Conservation (phyloP, 345 rosid genomes). For the Hevea brasiliensis region DNA sequence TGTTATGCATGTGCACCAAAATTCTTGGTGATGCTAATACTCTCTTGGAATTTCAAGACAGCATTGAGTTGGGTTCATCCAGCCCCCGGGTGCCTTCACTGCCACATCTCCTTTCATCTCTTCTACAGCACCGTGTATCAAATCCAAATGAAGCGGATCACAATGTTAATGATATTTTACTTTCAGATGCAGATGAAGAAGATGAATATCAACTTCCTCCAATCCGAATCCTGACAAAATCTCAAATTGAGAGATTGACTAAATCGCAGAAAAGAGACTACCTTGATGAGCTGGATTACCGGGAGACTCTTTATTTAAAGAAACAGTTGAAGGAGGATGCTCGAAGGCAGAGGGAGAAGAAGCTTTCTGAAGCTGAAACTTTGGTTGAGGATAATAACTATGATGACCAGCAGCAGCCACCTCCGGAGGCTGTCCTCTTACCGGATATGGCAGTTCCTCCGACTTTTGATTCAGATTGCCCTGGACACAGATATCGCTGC, state of each 20-base stretch:
- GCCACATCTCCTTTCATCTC: slow-evolving; percentile 84
- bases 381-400: slow-evolving; percentile 27
- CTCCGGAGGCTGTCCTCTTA: slow-evolving; percentile 54
- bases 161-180: slow-evolving; percentile 50
- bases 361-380: slow-evolving; percentile 41
- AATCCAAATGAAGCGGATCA: slow-evolving; percentile 49
- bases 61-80: slow-evolving; percentile 63
- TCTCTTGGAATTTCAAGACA: slow-evolving; percentile 57
- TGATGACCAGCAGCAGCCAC: slow-evolving; percentile 30
- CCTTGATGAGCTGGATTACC: slow-evolving; percentile 86
- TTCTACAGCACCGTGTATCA: slow-evolving; percentile 54
- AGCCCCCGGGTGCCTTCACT: slow-evolving; percentile 64
- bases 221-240: slow-evolving; percentile 68
- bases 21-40: slow-evolving; percentile 71
- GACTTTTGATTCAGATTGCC: slow-evolving; percentile 73
- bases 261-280: slow-evolving; percentile 72
- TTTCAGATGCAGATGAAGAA: slow-evolving; percentile 57
- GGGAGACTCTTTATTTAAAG: slow-evolving; percentile 78
- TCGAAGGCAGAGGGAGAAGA: slow-evolving; percentile 45
- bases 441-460: slow-evolving; percentile 87
- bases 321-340: slow-evolving; percentile 80
- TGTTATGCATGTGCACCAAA: slow-evolving; percentile 68
- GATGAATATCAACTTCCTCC: slow-evolving; percentile 89
- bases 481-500: slow-evolving; percentile 63
- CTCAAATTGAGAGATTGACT: slow-evolving; percentile 67